These are phyloP conservation scores for Ophiocordyceps camponoti-rufipedis DNA, from an alignment of 2,329 filamentous ascomycete genomes.

Conservation along the genomic window DNA sequence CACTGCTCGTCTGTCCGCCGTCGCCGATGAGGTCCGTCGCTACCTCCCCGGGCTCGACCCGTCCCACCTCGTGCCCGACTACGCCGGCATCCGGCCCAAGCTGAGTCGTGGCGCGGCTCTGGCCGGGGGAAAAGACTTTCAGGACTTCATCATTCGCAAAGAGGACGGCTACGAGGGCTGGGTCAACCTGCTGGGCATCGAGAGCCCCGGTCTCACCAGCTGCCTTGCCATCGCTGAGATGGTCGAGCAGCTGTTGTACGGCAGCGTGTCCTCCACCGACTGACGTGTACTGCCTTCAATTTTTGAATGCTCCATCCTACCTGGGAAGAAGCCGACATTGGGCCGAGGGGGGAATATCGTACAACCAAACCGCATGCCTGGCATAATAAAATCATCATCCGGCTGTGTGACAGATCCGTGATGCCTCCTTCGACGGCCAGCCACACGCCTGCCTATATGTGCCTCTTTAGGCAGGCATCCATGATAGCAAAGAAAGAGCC, in stretches of 20 bases:
- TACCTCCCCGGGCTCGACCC: conserved; percentile 64
- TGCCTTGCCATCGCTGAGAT: conserved; percentile 68
- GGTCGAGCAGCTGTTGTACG: conserved; percentile 38
- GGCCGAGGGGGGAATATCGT: background rate
- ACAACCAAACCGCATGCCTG: background rate
- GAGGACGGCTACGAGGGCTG: conserved; percentile 69
- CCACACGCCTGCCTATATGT: background rate
- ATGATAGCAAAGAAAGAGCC: background rate
- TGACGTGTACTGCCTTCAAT: background rate
- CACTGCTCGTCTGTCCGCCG: conserved; percentile 40
- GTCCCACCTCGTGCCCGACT: conserved; percentile 55
- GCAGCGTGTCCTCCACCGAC: conserved; percentile 2
- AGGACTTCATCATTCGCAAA: conserved; percentile 65
- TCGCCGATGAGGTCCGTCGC: conserved; percentile 53
- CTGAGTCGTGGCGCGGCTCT: conserved; percentile 42
- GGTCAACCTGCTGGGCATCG: conserved; percentile 81
- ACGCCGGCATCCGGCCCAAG: conserved; percentile 85
- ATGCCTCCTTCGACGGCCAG: background rate
- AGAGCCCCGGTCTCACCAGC: conserved; percentile 83
- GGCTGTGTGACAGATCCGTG: background rate
- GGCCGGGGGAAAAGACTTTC: conserved; percentile 47
- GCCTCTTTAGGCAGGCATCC: background rate
- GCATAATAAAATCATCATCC: too few species aligned
- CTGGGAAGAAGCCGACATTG: background rate
- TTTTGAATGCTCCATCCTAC: background rate